These are phyloP conservation scores for Chaetomium sp. DNA, from an alignment of 2,329 filamentous ascomycete species.

Conservation along the genomic window DNA sequence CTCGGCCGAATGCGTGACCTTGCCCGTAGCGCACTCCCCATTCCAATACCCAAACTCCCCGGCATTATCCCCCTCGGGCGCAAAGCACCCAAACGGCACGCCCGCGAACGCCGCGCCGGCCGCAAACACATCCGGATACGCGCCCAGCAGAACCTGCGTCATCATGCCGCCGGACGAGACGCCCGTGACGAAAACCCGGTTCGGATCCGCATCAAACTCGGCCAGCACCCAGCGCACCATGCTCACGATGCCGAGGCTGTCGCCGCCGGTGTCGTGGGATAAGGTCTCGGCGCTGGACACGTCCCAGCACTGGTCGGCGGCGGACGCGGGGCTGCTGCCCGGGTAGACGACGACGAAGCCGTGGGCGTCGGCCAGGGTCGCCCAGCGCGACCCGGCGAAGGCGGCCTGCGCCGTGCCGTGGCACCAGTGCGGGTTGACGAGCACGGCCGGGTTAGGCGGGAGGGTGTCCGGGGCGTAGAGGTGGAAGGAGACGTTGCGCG, in stretches of 20 bases:
- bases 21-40: slow-evolving; percentile 53
- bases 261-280: slow-evolving; percentile 53
- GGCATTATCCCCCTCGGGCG: slow-evolving; percentile 36
- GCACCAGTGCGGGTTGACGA: slow-evolving; percentile 62
- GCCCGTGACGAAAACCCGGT: slow-evolving; percentile 55
- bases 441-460: slow-evolving; percentile 50
- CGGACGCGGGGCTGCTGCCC: slow-evolving; percentile 39
- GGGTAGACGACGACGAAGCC: slow-evolving; percentile 56
- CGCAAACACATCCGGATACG: slow-evolving; percentile 56
- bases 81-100: slow-evolving; percentile 54
- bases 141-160: slow-evolving; percentile 54
- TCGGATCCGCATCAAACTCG: slow-evolving; percentile 49
- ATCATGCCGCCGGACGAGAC: slow-evolving; percentile 58
- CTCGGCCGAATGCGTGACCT: slow-evolving; percentile 42
- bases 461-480: slow-evolving; percentile 52
- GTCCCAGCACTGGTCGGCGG: slow-evolving; percentile 58
- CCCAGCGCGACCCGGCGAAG: slow-evolving; percentile 55
- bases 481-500: slow-evolving; percentile 55
- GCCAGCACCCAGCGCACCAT: slow-evolving; percentile 55
- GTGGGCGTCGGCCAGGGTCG: slow-evolving; percentile 53
- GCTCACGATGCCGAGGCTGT: slow-evolving; percentile 54
- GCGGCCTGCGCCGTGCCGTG: slow-evolving; percentile 54
- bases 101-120: slow-evolving; percentile 51
- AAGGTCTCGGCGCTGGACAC: slow-evolving; percentile 54
- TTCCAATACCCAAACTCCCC: slow-evolving; percentile 51